Evolutionary conservation across 768 basidiomycete species (phyloP).

Genomic region (Jaapia argillacea): DNA sequence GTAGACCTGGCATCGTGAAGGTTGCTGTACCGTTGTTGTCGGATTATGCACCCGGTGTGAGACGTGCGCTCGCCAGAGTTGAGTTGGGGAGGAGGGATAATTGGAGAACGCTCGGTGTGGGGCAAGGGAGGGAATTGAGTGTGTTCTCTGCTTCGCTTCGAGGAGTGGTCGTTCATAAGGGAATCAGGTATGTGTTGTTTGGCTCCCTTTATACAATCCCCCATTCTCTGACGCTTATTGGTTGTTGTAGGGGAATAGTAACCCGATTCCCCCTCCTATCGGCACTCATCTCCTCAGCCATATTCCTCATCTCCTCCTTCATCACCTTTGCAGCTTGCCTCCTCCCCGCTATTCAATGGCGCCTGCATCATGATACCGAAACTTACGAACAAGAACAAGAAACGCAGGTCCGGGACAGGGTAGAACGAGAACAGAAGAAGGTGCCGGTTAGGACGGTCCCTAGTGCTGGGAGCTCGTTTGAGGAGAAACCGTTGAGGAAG

Average conservation of each 20-base stretch:
- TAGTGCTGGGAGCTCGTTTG: no score
- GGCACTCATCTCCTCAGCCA: slow-evolving; percentile 28
- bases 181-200: slow-evolving; percentile 47
- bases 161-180: slow-evolving; percentile 55
- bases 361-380: no score
- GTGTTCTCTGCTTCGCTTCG: slow-evolving; percentile 51
- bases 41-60: slow-evolving; percentile 38
- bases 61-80: slow-evolving; percentile 45
- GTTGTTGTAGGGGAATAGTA: slow-evolving; percentile 45
- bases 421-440: no score
- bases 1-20: slow-evolving; percentile 29
- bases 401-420: no score
- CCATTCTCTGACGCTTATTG: slow-evolving; percentile 2
- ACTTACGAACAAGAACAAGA: no score
- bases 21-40: slow-evolving; percentile 50
- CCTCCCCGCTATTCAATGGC: slow-evolving; percentile 13
- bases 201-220: no score
- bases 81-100: slow-evolving; percentile 65
- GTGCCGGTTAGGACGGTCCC: no score
- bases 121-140: slow-evolving; percentile 65
- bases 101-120: slow-evolving; percentile 62
- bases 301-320: slow-evolving; percentile 26
- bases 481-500: no score
- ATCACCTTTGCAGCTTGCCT: slow-evolving; percentile 20
- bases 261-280: slow-evolving; percentile 58